Evolutionary conservation across 179 eudicot species (phyloP).

Genomic region (Corrigiola litoralis): DNA sequence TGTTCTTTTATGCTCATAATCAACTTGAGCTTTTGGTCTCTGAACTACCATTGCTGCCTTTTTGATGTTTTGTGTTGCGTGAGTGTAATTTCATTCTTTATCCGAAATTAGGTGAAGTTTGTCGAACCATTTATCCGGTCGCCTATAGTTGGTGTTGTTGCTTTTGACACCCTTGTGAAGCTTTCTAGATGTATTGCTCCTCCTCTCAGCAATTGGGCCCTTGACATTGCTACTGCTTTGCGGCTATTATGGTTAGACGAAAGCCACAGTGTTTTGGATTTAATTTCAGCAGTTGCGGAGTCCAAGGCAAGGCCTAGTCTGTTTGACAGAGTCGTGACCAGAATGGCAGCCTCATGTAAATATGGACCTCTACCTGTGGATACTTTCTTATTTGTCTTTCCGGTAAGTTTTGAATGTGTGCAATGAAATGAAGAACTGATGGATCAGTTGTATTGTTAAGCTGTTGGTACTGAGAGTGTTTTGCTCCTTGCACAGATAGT

Average conservation of each 20-base stretch:
- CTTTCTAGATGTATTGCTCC: slow-evolving; percentile 81
- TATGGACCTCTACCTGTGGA: slow-evolving; percentile 94
- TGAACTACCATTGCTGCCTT: not conserved
- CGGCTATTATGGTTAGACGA: slow-evolving; percentile 61
- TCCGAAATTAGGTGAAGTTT: slow-evolving; percentile 59
- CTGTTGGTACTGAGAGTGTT: not conserved
- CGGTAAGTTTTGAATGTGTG: slow-evolving; percentile 43
- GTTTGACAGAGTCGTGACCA: slow-evolving; percentile 68
- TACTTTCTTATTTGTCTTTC: slow-evolving; percentile 75
- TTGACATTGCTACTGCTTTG: slow-evolving; percentile 89
- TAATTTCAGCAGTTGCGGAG: slow-evolving; percentile 45
- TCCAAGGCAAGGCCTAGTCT: slow-evolving; percentile 52
- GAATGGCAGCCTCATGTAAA: slow-evolving; percentile 70
- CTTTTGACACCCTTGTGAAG: slow-evolving; percentile 82
- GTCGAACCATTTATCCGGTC: slow-evolving; percentile 76
- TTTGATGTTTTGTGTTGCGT: not conserved
- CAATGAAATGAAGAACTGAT: not conserved
- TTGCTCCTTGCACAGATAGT: slow-evolving; percentile 44
- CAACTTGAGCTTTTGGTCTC: not conserved
- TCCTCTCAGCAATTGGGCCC: slow-evolving; percentile 89
- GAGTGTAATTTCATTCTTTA: not conserved
- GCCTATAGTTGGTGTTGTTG: slow-evolving; percentile 70
- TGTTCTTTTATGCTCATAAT: not conserved
- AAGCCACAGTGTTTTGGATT: slow-evolving; percentile 45
- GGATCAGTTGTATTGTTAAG: not conserved